These are phyloP conservation scores for Epipyxis sp. DNA, from an alignment of 108 stramenopile species.

Conservation along the genomic window DNA sequence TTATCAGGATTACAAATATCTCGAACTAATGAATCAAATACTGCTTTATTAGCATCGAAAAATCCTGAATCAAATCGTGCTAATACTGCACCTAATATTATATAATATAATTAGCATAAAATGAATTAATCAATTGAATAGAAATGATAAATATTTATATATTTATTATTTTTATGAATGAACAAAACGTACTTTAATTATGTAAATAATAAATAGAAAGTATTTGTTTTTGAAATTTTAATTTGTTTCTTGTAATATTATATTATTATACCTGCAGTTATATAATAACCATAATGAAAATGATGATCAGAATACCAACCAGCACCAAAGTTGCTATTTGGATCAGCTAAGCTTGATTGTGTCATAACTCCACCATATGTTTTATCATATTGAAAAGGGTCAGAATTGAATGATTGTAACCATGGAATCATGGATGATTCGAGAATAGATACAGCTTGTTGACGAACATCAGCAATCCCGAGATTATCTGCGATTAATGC, in stretches of 20 bases:
- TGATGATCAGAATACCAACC: conserved; percentile 54
- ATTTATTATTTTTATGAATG: too few species aligned
- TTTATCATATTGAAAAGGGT: conserved; percentile 35
- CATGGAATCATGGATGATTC: conserved; percentile 26
- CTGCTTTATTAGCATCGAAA: conserved; percentile 39
- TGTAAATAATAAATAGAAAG: too few species aligned
- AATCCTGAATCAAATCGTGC: conserved; percentile 33
- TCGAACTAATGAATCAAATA: conserved; percentile 39
- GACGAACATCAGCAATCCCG: conserved; percentile 35
- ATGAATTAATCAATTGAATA: too few species aligned
- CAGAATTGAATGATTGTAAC: conserved; percentile 13
- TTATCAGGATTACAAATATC: conserved; percentile 37
- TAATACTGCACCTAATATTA: conserved; percentile 44
- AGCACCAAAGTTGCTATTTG: conserved; percentile 36
- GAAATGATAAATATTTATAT: too few species aligned
- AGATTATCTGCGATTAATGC: conserved; percentile 55
- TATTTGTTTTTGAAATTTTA: too few species aligned
- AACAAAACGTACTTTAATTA: too few species aligned
- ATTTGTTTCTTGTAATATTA: too few species aligned
- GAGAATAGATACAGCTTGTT: conserved; percentile 17
- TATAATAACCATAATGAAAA: conserved; percentile 56
- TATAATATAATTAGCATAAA: too few species aligned
- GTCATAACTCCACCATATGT: conserved; percentile 32
- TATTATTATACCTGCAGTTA: too few species aligned
- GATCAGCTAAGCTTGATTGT: conserved; percentile 12